phyloP scores from a whole-genome alignment of 2,329 filamentous ascomycete genomes.

The Epichloe scottii region DNA sequence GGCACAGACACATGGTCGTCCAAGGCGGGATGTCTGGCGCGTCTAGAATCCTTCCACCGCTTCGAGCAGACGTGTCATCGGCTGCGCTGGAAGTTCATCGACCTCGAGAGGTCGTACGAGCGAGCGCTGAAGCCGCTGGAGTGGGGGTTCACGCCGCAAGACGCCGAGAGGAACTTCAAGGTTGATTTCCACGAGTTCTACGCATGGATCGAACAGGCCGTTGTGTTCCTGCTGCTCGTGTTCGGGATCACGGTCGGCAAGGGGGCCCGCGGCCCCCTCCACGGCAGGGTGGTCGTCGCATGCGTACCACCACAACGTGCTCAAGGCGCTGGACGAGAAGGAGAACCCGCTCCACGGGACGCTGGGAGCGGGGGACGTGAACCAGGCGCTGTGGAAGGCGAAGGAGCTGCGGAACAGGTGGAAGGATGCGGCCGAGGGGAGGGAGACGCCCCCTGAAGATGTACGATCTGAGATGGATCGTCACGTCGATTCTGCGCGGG shows the following conservation, averaged over 20 bases:
- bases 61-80: constrained; percentile 49
- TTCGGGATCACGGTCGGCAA: constrained; percentile 42
- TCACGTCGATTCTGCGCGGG: constrained; percentile 42
- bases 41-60: constrained; percentile 35
- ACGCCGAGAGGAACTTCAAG: constrained; percentile 60
- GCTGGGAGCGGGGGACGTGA: constrained; percentile 42
- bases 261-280: background rate
- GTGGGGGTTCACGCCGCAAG: constrained; percentile 23
- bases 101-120: constrained; percentile 44
- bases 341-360: constrained; percentile 42
- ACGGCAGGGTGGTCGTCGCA: constrained; percentile 22
- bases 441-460: constrained; percentile 34
- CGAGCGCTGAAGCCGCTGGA: constrained; percentile 30
- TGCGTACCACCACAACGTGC: constrained; percentile 57
- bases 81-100: constrained; percentile 51
- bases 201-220: constrained; percentile 56
- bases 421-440: constrained; percentile 50
- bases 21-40: background rate
- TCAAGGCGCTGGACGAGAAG: constrained; percentile 45
- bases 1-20: background rate
- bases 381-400: constrained; percentile 46
- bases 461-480: constrained; percentile 49
- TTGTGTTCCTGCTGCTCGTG: constrained; percentile 53
- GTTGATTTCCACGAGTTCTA: constrained; percentile 71
- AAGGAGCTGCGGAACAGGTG: constrained; percentile 61